Evolutionary conservation across 208 protist genomes (phyloP), one percentile per base, ranked within the genome.

Genomic region (Crithidia bombi): DNA sequence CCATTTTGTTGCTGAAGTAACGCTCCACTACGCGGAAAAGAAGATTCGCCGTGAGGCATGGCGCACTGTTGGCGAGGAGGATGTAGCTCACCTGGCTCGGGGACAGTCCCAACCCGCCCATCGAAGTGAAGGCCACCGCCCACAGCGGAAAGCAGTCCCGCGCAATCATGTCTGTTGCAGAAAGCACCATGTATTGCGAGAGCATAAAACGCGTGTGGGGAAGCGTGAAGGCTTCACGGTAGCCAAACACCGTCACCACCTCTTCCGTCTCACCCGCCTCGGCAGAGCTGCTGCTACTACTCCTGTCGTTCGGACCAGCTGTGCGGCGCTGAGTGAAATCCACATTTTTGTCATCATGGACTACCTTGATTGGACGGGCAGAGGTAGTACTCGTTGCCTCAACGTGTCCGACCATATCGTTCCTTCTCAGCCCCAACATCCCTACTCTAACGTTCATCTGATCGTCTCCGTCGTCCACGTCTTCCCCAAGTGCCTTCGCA

Each of bases 101-200:
- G 0, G 51, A 35, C n/a, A 86, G 49, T 21, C 69, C 75, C 4
- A 90, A 46, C 6, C 82, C 87, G 10, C 83, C 82, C n/a, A 41
- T 57, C 0, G 54, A 35, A 5, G 21, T 36, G 9, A 57, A 72
- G 2, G 79, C 73, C 39, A 88, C 79, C 0, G 73, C 80, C 81
- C 81, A 86, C 9, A 90, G 46, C 4, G 81, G 74, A 56, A 92
- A 82, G 35, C 75, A 75, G 39, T 85, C 69, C 19, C 46, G 25
- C 15, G 69, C 58, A 2, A 63, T 71, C 49, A 76, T 78, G 67
- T 90, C 83, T 11, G 75, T 69, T 7, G 54, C 73, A 28, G 41
- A 69, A 0, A 92, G 66, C 4, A 87, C 47, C 83, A 85, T 89
- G 75, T 88, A 92, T 33, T 79, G 73, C 17, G 82, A 68, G 1